These are phyloP conservation scores for Anastatica hierochuntica DNA, from an alignment of 345 rosid species.

Conservation along the genomic window DNA sequence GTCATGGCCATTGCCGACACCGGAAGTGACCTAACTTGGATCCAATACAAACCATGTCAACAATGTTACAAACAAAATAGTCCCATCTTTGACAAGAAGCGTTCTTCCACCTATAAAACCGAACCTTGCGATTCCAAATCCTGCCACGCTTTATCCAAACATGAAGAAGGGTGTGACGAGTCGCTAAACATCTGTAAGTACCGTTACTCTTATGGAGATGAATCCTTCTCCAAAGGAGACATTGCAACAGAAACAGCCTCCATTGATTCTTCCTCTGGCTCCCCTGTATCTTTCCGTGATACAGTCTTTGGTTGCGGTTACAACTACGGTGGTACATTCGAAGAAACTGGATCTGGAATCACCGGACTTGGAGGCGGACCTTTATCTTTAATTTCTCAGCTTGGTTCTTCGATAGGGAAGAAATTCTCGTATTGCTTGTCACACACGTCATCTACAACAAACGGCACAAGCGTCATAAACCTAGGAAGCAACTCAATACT, in stretches of 20 bases:
- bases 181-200: constrained; percentile 22
- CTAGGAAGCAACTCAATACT: constrained; percentile 35
- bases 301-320: constrained; percentile 46
- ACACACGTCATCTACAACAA: constrained; percentile 20
- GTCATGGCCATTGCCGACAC: constrained; percentile 45
- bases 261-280: constrained; percentile 31
- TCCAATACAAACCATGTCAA: constrained; percentile 55
- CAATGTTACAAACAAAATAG: constrained; percentile 38
- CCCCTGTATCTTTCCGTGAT: constrained; percentile 24
- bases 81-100: constrained; percentile 37
- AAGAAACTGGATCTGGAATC: constrained; percentile 36
- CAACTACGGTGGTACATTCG: constrained; percentile 35
- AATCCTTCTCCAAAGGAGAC: constrained; percentile 32
- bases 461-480: constrained; percentile 36
- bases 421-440: constrained; percentile 62
- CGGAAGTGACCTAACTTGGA: constrained; percentile 57
- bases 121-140: constrained; percentile 28
- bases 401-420: constrained; percentile 30
- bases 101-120: constrained; percentile 33
- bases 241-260: constrained; percentile 38
- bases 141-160: constrained; percentile 22
- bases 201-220: constrained; percentile 28
- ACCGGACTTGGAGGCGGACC: constrained; percentile 53
- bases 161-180: constrained; percentile 14
- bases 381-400: constrained; percentile 40